Conservation (phyloP, 2,329 filamentous ascomycete genomes). For the Penicillium hesseltinei region DNA sequence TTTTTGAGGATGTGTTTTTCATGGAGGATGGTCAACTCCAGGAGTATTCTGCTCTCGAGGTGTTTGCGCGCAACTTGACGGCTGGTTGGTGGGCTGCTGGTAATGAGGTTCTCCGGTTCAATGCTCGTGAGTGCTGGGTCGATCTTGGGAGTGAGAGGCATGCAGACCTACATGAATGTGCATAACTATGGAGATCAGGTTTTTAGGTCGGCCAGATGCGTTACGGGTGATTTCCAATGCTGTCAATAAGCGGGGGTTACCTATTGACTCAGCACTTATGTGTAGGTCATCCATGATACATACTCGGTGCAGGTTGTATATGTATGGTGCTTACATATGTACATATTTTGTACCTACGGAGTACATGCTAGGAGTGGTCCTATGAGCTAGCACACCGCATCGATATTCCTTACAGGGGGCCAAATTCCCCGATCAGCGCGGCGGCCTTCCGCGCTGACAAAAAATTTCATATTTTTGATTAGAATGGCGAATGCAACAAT, state of each 20-base stretch:
- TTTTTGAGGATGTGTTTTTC: constrained; percentile 53
- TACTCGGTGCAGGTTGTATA: neutral
- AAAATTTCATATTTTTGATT: neutral
- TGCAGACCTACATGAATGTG: neutral
- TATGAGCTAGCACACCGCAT: neutral
- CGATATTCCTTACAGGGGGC: neutral
- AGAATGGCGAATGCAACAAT: neutral
- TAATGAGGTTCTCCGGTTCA: constrained; percentile 62
- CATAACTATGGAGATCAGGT: neutral
- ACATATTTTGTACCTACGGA: neutral
- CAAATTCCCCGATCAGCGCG: neutral
- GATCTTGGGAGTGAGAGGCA: neutral
- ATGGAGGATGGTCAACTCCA: neutral
- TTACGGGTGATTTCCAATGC: neutral
- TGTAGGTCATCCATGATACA: neutral
- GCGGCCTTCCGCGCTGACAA: constrained; percentile 5
- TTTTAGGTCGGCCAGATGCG: neutral
- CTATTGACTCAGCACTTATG: neutral
- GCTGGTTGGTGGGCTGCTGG: constrained; percentile 63
- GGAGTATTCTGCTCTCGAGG: constrained; percentile 54
- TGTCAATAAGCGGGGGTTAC: neutral
- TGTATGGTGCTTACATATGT: neutral
- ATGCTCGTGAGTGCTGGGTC: constrained; percentile 54
- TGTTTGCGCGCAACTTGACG: constrained; percentile 60
- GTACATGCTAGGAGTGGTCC: neutral